Base-by-base conservation (phyloP, 2,329 filamentous ascomycete genomes). In the Cladosporium sp. region DNA sequence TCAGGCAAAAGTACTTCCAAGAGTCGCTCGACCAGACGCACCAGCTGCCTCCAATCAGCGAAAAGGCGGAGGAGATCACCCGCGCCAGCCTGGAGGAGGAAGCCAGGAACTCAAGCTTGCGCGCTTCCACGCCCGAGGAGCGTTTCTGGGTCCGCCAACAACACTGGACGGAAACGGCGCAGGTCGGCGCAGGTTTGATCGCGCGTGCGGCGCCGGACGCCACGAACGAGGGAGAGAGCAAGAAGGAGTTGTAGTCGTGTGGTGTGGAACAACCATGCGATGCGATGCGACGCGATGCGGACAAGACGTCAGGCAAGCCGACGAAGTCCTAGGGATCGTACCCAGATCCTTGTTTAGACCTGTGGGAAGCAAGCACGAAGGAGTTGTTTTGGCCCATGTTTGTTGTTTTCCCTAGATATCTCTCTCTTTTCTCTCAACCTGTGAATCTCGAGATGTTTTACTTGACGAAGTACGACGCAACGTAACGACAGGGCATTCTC, bases 1-100 rank as follows among this genome's bases (percentile, higher is more conserved):
- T 95, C 75, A 88, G 94, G 69, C 94, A 92, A 80, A 87, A 86
- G 70, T 88, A 93, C 64, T 84, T 98, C 1, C 86, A 92, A 67
- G 89, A 93, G 73, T 90, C 86, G 28, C 78, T 93, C 14, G 88
- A 86, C 0, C 79, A 86, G 66, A 82, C 86, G 35, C 81, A 76
- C 31, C 79, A 75, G 46, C 62, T 80, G 3, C 80, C 80, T 0
- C 73, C 83, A 1, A 82, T 82, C 3, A 82, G 84, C 62, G 79
- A 76, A 44, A 69, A 83, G 50, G 81, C 80, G 16, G 84, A 82
- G 12, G 87, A 88, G 70, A 91, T 92, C 66, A 91, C 86, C 3
- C 81, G 86, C 33, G 83, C 81, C 68, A 84, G 81, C 6, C 80
- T 93, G 1, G 90, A 93, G 74, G 90, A 85, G 69, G 82, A 85